phyloP scores from a whole-genome alignment of 164 flowering plant genomes.

The Pachysandra terminalis region DNA sequence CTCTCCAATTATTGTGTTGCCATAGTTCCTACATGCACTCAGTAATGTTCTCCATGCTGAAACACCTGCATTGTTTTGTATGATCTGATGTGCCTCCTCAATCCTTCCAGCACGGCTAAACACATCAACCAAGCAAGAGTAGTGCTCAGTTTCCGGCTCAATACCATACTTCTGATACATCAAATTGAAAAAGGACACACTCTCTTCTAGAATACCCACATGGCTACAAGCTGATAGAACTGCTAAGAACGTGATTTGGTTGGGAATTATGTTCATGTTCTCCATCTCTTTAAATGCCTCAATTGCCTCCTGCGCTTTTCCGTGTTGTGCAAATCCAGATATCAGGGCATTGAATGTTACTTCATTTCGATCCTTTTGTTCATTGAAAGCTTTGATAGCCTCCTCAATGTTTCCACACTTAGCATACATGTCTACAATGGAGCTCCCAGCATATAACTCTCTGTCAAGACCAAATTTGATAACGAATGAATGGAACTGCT shows the following conservation, averaged over 20 bases:
- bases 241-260: slow-evolving; percentile 25
- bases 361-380: slow-evolving; percentile 12
- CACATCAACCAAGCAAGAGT: slow-evolving; percentile 25
- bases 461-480: slow-evolving; percentile 18
- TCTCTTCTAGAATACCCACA: slow-evolving; percentile 23
- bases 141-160: slow-evolving; percentile 17
- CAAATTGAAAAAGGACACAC: slow-evolving; percentile 17
- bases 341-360: slow-evolving; percentile 25
- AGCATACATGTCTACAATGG: slow-evolving; percentile 29
- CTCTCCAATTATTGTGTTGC: slow-evolving; percentile 17
- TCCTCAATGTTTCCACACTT: slow-evolving; percentile 29
- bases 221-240: slow-evolving; percentile 30
- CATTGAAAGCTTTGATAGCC: slow-evolving; percentile 20
- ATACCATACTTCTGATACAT: slow-evolving; percentile 15
- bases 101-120: slow-evolving; percentile 26
- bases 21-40: slow-evolving; percentile 23
- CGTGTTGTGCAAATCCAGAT: slow-evolving; percentile 26
- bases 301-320: slow-evolving; percentile 23
- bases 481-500: slow-evolving; percentile 24
- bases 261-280: slow-evolving; percentile 17
- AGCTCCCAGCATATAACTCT: slow-evolving; percentile 22
- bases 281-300: slow-evolving; percentile 19
- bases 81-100: slow-evolving; percentile 18
- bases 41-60: slow-evolving; percentile 26
- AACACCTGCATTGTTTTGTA: slow-evolving; percentile 8